Evolutionary conservation across 768 basidiomycete species (phyloP).

Genomic region (Agrocybe chaxingu): DNA sequence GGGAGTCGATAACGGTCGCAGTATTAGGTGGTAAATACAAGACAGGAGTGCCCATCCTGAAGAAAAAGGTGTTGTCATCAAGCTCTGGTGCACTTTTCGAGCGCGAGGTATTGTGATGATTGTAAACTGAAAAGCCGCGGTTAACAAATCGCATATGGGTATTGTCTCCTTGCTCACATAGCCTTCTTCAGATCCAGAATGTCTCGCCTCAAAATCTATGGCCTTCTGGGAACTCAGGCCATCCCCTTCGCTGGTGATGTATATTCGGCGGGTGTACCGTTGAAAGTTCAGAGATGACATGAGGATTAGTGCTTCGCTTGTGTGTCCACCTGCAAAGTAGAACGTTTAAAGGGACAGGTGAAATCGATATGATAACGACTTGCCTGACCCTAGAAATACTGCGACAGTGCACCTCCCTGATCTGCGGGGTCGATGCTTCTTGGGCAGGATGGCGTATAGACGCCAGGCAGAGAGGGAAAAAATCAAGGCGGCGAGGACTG

Average conservation of each 20-base stretch:
- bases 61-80: constrained; percentile 67
- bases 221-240: constrained; percentile 73
- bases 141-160: not conserved
- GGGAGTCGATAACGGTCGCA: constrained; percentile 44
- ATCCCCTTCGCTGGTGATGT: constrained; percentile 83
- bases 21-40: constrained; percentile 59
- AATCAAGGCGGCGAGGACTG: not conserved
- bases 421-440: constrained; percentile 1
- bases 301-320: constrained; percentile 78
- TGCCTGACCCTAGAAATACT: constrained; percentile 93
- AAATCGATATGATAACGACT: constrained; percentile 17
- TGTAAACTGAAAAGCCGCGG: constrained; percentile 30
- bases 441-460: constrained; percentile 28
- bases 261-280: constrained; percentile 75
- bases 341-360: not conserved
- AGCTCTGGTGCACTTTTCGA: constrained; percentile 78
- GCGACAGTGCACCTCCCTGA: constrained; percentile 48
- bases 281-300: constrained; percentile 68
- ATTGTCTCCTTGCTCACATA: constrained; percentile 11
- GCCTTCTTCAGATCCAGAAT: constrained; percentile 8
- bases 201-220: constrained; percentile 51
- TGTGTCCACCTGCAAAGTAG: constrained; percentile 78
- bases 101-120: constrained; percentile 82
- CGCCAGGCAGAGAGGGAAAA: constrained; percentile 21
- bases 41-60: constrained; percentile 56